Conservation (phyloP, 805 yeast genomes). For the Torulaspora quercuum region DNA sequence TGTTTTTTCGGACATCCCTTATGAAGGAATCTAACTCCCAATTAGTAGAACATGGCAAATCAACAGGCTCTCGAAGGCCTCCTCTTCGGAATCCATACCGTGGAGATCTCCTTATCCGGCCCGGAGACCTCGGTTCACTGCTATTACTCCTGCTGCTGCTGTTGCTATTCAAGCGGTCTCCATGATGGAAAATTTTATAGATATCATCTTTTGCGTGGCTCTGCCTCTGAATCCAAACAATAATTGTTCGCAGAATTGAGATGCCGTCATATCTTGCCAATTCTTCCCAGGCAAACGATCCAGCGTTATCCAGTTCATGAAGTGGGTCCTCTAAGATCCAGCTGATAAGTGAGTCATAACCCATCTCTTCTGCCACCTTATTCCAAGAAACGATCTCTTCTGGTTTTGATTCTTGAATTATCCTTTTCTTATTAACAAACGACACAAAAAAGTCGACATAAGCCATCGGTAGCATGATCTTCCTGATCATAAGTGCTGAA, state of each 20-base stretch:
- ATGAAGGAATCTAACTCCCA: slow-evolving; percentile 22
- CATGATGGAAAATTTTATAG: slow-evolving; percentile 15
- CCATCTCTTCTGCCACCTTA: slow-evolving; percentile 17
- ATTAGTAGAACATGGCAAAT: slow-evolving; percentile 13
- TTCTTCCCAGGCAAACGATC: slow-evolving; percentile 19
- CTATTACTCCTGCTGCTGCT: slow-evolving; percentile 8
- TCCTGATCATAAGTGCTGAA: slow-evolving; percentile 84
- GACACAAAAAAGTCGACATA: slow-evolving; percentile 24
- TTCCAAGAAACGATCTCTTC: slow-evolving; percentile 24
- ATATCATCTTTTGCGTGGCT: slow-evolving; percentile 21
- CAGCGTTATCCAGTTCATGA: slow-evolving; percentile 15
- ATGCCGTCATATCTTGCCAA: slow-evolving; percentile 20
- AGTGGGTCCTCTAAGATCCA: slow-evolving; percentile 19
- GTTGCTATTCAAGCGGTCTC: slow-evolving; percentile 5
- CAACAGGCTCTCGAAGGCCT: slow-evolving; percentile 14
- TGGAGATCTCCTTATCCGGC: slow-evolving; percentile 13
- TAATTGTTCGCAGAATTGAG: slow-evolving; percentile 15
- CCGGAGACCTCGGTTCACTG: slow-evolving; percentile 9
- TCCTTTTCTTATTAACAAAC: slow-evolving; percentile 18
- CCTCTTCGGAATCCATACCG: slow-evolving; percentile 13
- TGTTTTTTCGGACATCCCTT: slow-evolving; percentile 21
- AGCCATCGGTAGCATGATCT: slow-evolving; percentile 33
- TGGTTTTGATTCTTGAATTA: slow-evolving; percentile 10
- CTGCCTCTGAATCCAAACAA: slow-evolving; percentile 29
- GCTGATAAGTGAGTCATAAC: slow-evolving; percentile 16